Conservation (phyloP, 1,284 basidiomycete genomes). For the Laetiporus sulphureus region DNA sequence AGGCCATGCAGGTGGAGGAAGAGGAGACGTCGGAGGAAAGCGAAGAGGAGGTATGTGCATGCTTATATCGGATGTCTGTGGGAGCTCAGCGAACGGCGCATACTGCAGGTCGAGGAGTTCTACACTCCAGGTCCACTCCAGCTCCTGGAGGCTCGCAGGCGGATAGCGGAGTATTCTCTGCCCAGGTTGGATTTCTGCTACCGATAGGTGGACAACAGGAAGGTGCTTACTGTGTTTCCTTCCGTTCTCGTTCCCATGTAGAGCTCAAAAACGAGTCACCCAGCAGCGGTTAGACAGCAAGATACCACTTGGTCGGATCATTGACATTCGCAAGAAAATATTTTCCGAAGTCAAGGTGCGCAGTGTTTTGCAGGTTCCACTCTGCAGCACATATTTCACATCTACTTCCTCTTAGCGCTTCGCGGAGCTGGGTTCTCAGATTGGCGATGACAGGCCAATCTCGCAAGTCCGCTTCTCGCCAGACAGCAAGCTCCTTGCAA, state of each 20-base stretch:
- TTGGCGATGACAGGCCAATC: constrained; percentile 93
- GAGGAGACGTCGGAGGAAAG: constrained; percentile 56
- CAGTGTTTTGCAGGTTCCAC: constrained; percentile 2
- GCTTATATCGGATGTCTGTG: no score
- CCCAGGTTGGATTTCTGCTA: constrained; percentile 76
- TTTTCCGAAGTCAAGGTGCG: constrained; percentile 86
- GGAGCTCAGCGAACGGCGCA: no score
- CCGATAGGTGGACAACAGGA: constrained; percentile 37
- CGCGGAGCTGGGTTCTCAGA: constrained; percentile 92
- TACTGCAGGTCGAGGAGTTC: constrained; percentile 91
- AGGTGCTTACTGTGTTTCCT: constrained; percentile 71
- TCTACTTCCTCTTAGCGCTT: constrained; percentile 52
- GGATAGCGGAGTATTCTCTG: constrained; percentile 88
- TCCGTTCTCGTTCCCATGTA: constrained; percentile 39
- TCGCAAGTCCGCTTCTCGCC: constrained; percentile 94
- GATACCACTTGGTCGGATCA: constrained; percentile 85
- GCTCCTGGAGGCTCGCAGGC: constrained; percentile 77
- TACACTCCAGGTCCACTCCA: constrained; percentile 89
- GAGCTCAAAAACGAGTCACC: constrained; percentile 88
- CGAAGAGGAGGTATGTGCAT: constrained; percentile 65
- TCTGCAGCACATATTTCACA: constrained; percentile 4
- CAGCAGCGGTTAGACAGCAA: constrained; percentile 85
- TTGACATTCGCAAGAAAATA: constrained; percentile 86
- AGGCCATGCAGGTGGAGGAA: constrained; percentile 64
- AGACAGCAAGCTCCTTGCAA: constrained; percentile 82